Base-by-base conservation (phyloP, 768 basidiomycete species). In the Amanita subjunquillea region DNA sequence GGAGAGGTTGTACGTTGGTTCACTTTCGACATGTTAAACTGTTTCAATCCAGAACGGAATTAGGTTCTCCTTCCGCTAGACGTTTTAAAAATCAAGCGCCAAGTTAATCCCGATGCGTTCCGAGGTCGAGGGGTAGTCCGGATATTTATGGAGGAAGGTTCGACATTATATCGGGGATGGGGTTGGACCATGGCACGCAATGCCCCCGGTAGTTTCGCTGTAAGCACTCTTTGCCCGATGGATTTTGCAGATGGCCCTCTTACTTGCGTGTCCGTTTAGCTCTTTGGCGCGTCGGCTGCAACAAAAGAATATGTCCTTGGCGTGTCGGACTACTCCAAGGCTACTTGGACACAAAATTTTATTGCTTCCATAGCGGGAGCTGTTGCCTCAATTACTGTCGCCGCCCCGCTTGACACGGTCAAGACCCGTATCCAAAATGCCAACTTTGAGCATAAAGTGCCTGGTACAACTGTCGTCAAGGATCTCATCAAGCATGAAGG, bases 381-480 rank as follows among this genome's bases (percentile, higher is more conserved):
- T 38, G 84, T 96, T 38, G 86, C 95, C 2, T 94, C 91, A 30
- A 97, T 99, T 63, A 91, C 91, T 7, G 83, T 98, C 60, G 94
- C 95, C 13, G 94, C 95, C 3, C 95, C 95, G 0, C 83, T 99
- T 9, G 95, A 98, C 60, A 85, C 85, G 36, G 82, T 99, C 72
- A 99, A 99, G 75, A 93, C 94, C 17, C 89, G 94, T 25, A 96
- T 99, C 55, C 95, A 99, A 67, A 96, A 98, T 67, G 95, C 94
- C 54, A 95, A 96, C 74, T 99, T 97, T 64, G 90, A 92, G 67
- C 76, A 73, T 49, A 90, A 89, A 62, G 86, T 88, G 10, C 73
- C 76, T 45, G 95, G 95, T 3, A 56, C 86, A 57, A 83, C 82
- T 0, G 88, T 97, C 43, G 70, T 97, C 54, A 82, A 77, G 63